Conservation (phyloP, 768 basidiomycete genomes). For the Rhodotorula toruloides region DNA sequence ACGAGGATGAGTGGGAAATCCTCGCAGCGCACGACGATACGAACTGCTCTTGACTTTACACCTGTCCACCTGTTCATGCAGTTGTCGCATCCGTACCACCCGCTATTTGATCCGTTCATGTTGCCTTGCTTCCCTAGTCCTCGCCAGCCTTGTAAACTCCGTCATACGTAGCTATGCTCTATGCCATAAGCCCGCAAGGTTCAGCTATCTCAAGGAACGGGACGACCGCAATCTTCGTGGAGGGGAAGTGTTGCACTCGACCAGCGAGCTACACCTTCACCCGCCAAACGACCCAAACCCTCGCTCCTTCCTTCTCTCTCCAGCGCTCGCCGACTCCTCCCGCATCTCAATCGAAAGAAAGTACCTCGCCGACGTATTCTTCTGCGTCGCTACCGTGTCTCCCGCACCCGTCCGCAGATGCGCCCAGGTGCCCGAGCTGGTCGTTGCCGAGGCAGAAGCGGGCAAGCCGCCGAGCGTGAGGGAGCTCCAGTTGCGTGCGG, state of each 20-base stretch:
- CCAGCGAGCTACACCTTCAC: background rate
- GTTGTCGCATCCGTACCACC: no score
- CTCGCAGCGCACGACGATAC: constrained; percentile 2
- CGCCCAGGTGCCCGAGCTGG: no score
- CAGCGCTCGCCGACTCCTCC: background rate
- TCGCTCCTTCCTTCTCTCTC: background rate
- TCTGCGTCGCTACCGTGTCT: background rate
- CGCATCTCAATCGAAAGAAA: constrained; percentile 21
- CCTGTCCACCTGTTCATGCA: no score
- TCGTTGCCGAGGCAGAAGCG: background rate
- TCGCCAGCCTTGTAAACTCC: no score
- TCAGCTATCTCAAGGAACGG: no score
- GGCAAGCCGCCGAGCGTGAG: constrained; percentile 11
- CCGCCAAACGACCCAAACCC: background rate
- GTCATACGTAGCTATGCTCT: no score
- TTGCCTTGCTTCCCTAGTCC: no score
- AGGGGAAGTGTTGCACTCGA: no score
- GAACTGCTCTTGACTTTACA: no score
- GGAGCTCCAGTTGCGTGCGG: constrained; percentile 16
- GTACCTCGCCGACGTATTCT: constrained; percentile 10
- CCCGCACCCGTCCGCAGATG: background rate
- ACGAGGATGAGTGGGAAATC: constrained; percentile 28
- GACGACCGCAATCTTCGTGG: no score
- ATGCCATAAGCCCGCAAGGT: no score
- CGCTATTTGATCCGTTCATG: no score